Conservation (phyloP, 2,329 filamentous ascomycete genomes). For the Calonectria ilicicola region DNA sequence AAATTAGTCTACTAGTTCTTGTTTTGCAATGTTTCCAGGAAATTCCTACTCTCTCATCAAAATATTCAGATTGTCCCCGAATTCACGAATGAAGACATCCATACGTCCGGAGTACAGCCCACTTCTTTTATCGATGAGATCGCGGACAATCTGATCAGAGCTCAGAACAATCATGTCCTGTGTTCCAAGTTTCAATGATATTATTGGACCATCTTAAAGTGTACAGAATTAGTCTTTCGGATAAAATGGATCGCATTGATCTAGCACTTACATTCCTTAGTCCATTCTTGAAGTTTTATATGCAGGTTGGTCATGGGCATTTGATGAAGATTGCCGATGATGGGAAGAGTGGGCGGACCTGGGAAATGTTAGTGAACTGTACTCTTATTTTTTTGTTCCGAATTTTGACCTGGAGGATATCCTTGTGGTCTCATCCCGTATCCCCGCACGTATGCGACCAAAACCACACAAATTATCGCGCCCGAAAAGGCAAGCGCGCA, state of each 20-base stretch:
- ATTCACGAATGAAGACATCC: slow-evolving; percentile 15
- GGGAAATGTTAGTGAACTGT: neutral
- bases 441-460: neutral
- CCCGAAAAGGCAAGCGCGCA: neutral
- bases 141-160: slow-evolving; percentile 8
- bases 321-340: slow-evolving; percentile 18
- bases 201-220: slow-evolving; percentile 10
- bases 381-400: neutral
- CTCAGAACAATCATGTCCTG: slow-evolving; percentile 14
- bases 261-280: neutral
- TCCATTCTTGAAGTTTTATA: slow-evolving; percentile 8
- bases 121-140: slow-evolving; percentile 14
- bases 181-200: slow-evolving; percentile 5
- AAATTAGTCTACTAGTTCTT: neutral
- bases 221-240: neutral
- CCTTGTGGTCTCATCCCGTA: slow-evolving; percentile 10
- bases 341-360: slow-evolving; percentile 14
- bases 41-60: neutral
- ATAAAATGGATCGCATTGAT: neutral
- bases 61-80: slow-evolving; percentile 17
- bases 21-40: neutral
- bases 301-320: slow-evolving; percentile 12
- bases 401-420: neutral
- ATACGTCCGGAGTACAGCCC: slow-evolving; percentile 4
- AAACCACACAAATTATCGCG: neutral